Evolutionary conservation across 1,284 basidiomycete species (phyloP), one percentile per base, ranked within the genome.

Genomic region (Mycosarcoma maydis): DNA sequence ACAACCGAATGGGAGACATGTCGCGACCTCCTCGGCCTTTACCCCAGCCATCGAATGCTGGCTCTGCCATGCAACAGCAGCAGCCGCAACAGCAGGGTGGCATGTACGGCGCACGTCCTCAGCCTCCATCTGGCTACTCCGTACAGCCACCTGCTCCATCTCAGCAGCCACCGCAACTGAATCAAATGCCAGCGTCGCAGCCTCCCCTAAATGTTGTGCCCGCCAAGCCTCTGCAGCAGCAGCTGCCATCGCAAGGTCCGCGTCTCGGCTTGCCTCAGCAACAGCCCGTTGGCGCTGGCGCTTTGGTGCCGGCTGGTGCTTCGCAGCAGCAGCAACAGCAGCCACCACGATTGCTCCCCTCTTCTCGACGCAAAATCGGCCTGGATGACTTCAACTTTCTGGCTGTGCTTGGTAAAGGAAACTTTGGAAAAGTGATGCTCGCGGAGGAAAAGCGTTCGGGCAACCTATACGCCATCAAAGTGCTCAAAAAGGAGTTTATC

Each of bases 351-450:
- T 71, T 71, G 54, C 62, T 68, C 8, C 72, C 72, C 11, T 80
- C 79, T 20, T 73, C 77, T 43, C 90, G 89, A 82, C 88, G 93
- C 53, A 95, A 94, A 84, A 91, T 98, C 68, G 93, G 94, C 1
- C 86, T 99, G 38, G 94, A 98, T 82, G 96, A 98, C 83, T 98
- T 99, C 86, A 98, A 98, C 83, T 98, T 99, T 87, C 85, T 98
- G 49, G 94, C 96, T 19, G 96, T 98, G 7, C 87, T 99, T 27
- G 96, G 96, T 58, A 98, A 98, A 84, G 96, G 96, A 80, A 99
- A 98, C 84, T 99, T 99, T 78, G 96, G 96, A 56, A 98, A 99
- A 83, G 96, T 99, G 83, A 98, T 98, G 96, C 86, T 98, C 53
- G 96, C 96, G 17, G 96, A 99, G 83, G 96, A 99, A 86, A 98